Conservation (phyloP, 2,329 filamentous ascomycete species). For the Penicillium sp. region DNA sequence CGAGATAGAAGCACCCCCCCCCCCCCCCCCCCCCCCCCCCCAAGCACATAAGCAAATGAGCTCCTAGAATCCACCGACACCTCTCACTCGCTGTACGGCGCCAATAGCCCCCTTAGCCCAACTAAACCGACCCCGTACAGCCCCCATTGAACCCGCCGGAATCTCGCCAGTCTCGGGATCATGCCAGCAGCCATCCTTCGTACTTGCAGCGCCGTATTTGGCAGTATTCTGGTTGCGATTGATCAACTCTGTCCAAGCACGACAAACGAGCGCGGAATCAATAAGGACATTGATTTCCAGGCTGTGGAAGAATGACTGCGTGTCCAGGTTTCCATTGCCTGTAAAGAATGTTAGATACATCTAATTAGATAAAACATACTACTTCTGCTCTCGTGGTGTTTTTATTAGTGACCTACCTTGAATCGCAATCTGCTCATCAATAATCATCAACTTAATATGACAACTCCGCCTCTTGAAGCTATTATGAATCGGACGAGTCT, state of each 20-base stretch:
- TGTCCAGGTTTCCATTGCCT: conserved; percentile 76
- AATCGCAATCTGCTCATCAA: conserved; percentile 67
- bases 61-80: conserved; percentile 55
- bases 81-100: conserved; percentile 58
- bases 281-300: conserved; percentile 78
- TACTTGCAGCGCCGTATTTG: conserved; percentile 55
- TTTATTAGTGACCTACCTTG: conserved; percentile 46
- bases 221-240: conserved; percentile 67
- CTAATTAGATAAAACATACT: too few relatives aligned
- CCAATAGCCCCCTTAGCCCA: conserved; percentile 61
- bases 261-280: conserved; percentile 63
- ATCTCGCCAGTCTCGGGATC: conserved; percentile 50
- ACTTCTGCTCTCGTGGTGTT: neutral
- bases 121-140: conserved; percentile 56
- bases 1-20: neutral
- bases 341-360: neutral
- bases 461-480: conserved; percentile 66
- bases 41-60: neutral
- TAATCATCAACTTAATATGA: conserved; percentile 76
- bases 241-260: conserved; percentile 62
- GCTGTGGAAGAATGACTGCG: conserved; percentile 74
- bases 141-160: conserved; percentile 53
- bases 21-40: too few relatives aligned
- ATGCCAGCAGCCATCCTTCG: conserved; percentile 63
- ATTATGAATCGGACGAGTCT: conserved; percentile 66